Evolutionary conservation across 2,329 filamentous ascomycete genomes (phyloP), one percentile per base, ranked within the genome.

Genomic region (Lachnellula cervina): DNA sequence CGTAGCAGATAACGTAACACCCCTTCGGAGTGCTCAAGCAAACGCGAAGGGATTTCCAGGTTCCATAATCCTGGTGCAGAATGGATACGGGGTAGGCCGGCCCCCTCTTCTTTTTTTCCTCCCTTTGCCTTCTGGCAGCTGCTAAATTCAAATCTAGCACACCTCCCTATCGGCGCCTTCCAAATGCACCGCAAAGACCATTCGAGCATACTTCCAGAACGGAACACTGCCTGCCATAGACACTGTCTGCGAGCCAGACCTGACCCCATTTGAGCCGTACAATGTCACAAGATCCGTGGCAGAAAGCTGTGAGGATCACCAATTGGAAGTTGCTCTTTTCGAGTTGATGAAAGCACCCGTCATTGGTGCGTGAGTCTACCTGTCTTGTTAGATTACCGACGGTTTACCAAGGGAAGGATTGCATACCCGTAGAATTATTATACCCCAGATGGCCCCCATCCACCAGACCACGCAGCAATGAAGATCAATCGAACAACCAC

Each of bases 31-130:
- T 38, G 70, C 71, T 0, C 54, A 54, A 2, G 63, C 62, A 19
- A 72, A 72, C 45, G 63, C 69, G 1, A 53, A 58, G 4, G 63
- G 72, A 0, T 81, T 80, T 50, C 70, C 71, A 0, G 73, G 71
- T 14, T 79, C 77, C 0, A 71, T 73, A 0, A 68, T 81, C 5
- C 64, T 81, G 25, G 70, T 75, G 13, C 77, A 80, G 61, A 76
- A 80, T 45, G 75, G 75, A 0, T 80, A 77, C 42, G 79, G 79
- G 4, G 77, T 78, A 70, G 68, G 75, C 21, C 21, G 11, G 67
- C 9, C 5, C 8, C 16, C 16, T 9, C 16, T 43, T 16, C 25
- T 35, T 28, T n/a, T 8, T 13, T 3, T 8, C 23, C 25, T 17
- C 14, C 1, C 23, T 28, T 23, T 43, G 28, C 16, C 28, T 32